Evolutionary conservation across 306 rosid species (phyloP), one percentile per base, ranked within the genome.

Genomic region (Castanea mollissima): DNA sequence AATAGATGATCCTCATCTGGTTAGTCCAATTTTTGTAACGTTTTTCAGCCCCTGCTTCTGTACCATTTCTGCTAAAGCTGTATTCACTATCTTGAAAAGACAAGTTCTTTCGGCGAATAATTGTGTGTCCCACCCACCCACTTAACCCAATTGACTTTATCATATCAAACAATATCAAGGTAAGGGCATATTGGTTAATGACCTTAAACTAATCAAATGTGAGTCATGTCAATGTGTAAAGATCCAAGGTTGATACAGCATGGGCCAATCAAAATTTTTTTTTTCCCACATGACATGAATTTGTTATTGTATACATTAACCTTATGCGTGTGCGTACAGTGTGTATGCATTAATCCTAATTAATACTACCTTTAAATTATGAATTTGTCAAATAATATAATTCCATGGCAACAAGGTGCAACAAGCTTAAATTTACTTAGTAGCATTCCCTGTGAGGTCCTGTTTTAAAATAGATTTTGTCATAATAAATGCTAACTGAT

Each of bases 1-100:
- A n/a, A 93, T 96, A 9, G 88, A 80, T 57, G 92, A 96, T 80
- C 87, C 92, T 34, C 98, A 88, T 80, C 60, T 85, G 88, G 99
- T 96, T 82, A 77, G 93, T 85, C 72, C 69, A 49, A 58, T 79
- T 78, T 83, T 29, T 75, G 78, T 46, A 23, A 64, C 58, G 32
- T 73, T 21, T 55, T 23, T 14, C 57, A 59, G 5, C 56, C 65
- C 78, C 63, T 57, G 6, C 19, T 74, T 74, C 20, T 54, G 46
- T 58, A 41, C 2, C 56, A 21, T 67, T 19, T 77, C 67, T 73
- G 69, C 76, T 31, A 79, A 64, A 71, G 65, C 46, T 25, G 2
- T 29, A 71, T 65, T 34, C 31, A 14, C 16, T 20, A 11, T 7
- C 46, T n/a, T 20, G 23, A 67, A 67, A 35, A 16, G 69, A 34